Percentiles rank a stretch among this genome's conserved stretches.
Evolutionary conservation across 2,329 filamentous ascomycete species (phyloP).

Genomic region (Zymoseptoria ardabiliae): DNA sequence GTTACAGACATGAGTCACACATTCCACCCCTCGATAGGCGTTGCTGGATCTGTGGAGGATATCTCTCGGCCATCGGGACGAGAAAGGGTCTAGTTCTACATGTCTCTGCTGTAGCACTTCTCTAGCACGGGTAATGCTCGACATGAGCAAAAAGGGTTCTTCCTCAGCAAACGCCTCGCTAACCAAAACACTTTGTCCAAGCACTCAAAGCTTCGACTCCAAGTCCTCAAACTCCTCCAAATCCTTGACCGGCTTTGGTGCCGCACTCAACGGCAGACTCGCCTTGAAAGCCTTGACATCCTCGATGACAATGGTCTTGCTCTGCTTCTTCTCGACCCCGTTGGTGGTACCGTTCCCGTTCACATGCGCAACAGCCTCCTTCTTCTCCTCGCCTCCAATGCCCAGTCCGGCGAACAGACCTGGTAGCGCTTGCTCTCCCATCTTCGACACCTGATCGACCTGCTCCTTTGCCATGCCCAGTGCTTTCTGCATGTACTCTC

Average conservation of each 20-base stretch:
- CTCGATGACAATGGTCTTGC: conserved; percentile 57
- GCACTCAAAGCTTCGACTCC: conserved; percentile 60
- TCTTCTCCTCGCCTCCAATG: conserved; percentile 30
- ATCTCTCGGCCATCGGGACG: no score
- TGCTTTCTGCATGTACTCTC: conserved; percentile 32
- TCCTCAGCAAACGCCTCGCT: background rate
- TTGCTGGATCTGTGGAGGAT: no score
- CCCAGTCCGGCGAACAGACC: conserved; percentile 30
- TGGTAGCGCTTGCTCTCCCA: background rate
- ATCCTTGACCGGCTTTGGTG: conserved; percentile 64
- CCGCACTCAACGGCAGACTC: conserved; percentile 62
- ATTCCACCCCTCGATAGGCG: no score
- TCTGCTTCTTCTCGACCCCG: conserved; percentile 39
- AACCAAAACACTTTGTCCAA: background rate
- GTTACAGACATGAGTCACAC: no score
- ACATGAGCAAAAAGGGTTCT: background rate
- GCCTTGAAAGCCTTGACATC: conserved; percentile 79
- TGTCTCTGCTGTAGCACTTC: background rate
- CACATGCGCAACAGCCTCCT: conserved; percentile 1
- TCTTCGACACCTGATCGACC: conserved; percentile 34
- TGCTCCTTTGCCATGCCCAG: conserved; percentile 45
- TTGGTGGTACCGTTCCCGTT: conserved; percentile 30
- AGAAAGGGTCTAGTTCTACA: background rate
- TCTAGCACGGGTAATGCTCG: no score
- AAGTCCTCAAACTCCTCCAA: conserved; percentile 79